Evolutionary conservation across 108 stramenopile genomes (phyloP).

Genomic region (Parietichytrium sp.): DNA sequence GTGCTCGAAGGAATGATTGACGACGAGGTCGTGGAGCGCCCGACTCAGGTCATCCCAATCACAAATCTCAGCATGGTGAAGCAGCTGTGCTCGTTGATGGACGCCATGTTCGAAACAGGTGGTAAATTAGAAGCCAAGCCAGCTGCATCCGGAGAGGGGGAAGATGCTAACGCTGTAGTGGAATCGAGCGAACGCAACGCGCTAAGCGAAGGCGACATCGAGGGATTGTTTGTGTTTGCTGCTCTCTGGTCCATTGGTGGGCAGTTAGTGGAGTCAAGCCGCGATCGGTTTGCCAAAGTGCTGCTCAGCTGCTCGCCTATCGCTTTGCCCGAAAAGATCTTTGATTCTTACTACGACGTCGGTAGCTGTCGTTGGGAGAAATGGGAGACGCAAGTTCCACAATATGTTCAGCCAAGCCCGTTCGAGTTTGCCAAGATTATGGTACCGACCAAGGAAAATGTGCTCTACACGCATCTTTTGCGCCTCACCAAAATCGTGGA

Average conservation of each 20-base stretch:
- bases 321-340: conserved; percentile 54
- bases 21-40: conserved; percentile 62
- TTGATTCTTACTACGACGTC: conserved; percentile 55
- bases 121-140: not conserved
- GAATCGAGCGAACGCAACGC: not conserved
- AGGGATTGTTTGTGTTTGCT: conserved; percentile 59
- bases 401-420: conserved; percentile 63
- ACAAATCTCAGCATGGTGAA: conserved; percentile 66
- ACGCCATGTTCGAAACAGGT: conserved; percentile 52
- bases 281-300: conserved; percentile 60
- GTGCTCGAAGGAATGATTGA: conserved; percentile 64
- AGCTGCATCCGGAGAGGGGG: not conserved
- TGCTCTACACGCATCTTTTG: conserved; percentile 64
- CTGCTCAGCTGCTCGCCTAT: conserved; percentile 50
- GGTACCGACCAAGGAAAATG: conserved; percentile 70
- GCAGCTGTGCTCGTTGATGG: conserved; percentile 65
- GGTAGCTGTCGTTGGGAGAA: conserved; percentile 57
- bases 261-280: conserved; percentile 48
- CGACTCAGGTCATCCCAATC: conserved; percentile 61
- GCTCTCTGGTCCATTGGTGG: conserved; percentile 66
- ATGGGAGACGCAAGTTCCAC: conserved; percentile 59
- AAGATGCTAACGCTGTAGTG: not conserved
- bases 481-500: conserved; percentile 49
- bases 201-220: conserved; percentile 35
- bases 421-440: conserved; percentile 66